A percentile compares a stretch with the other conserved stretches of the same genome.
phyloP scores from a whole-genome alignment of 2,329 filamentous ascomycete species.

The Daldinia eschscholtzii region DNA sequence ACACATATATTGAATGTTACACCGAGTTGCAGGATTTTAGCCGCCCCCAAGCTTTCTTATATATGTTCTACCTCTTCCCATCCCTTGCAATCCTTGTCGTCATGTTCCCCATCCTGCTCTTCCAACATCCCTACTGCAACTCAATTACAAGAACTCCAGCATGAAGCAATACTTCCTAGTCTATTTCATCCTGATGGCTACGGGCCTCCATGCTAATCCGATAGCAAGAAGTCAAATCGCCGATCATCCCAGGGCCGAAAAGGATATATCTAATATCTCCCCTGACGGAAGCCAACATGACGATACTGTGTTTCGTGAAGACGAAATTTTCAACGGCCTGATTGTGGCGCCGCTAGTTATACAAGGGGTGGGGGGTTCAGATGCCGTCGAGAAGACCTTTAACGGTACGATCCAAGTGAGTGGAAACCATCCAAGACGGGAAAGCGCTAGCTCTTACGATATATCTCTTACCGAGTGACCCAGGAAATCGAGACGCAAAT shows the following conservation, averaged over 20 bases:
- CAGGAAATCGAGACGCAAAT: constrained; percentile 36
- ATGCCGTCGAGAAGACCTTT: constrained; percentile 21
- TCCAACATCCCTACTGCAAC: background rate
- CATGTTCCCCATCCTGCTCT: background rate
- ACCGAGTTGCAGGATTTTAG: background rate
- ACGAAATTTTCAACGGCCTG: constrained; percentile 15
- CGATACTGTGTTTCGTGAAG: too few relatives aligned
- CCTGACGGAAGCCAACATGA: background rate
- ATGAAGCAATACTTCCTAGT: background rate
- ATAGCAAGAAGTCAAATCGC: background rate
- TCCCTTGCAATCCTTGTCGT: background rate
- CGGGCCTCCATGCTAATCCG: background rate
- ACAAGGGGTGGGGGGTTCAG: constrained; percentile 22
- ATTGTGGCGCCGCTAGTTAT: constrained; percentile 16
- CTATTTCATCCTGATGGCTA: background rate
- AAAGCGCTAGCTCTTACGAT: background rate
- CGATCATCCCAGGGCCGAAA: background rate
- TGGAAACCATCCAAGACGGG: background rate
- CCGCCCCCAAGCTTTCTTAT: background rate
- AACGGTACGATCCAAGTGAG: constrained; percentile 35
- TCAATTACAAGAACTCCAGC: background rate
- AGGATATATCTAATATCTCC: constrained; percentile 6
- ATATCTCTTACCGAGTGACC: background rate
- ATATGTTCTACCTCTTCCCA: background rate
- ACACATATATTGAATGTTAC: background rate